Evolutionary conservation across 768 basidiomycete species (phyloP).

Genomic region (Dentipellis fragilis): DNA sequence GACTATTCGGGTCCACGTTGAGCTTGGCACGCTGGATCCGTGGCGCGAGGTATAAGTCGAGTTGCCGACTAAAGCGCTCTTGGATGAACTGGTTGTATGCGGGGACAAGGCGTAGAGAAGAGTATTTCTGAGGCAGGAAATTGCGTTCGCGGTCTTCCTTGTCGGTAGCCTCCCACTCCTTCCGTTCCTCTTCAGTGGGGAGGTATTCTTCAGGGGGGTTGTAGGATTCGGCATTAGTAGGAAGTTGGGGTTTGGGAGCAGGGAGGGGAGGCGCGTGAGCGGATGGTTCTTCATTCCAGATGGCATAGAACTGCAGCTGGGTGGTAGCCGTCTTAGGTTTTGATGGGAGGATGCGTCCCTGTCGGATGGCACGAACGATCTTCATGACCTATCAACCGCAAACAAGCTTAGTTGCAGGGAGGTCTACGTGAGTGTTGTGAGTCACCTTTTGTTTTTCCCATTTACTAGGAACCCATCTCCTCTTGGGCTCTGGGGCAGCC

Average conservation of each 20-base stretch:
- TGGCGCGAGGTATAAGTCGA: slow-evolving; percentile 95
- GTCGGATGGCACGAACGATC: slow-evolving; percentile 95
- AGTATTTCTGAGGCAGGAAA: slow-evolving; percentile 81
- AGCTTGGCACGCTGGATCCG: slow-evolving; percentile 80
- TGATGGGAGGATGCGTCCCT: slow-evolving; percentile 86
- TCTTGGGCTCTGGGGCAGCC: slow-evolving; percentile 88
- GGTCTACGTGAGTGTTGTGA: not conserved
- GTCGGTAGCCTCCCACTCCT: slow-evolving; percentile 75
- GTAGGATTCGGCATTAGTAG: slow-evolving; percentile 93
- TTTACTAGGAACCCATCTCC: slow-evolving; percentile 93
- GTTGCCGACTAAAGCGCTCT: slow-evolving; percentile 85
- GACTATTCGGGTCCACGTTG: slow-evolving; percentile 82
- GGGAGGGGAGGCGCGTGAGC: slow-evolving; percentile 81
- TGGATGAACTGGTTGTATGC: slow-evolving; percentile 89
- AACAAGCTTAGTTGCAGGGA: no score
- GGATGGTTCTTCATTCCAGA: slow-evolving; percentile 82
- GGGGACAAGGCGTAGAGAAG: slow-evolving; percentile 80
- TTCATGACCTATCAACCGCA: slow-evolving; percentile 75
- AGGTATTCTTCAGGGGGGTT: slow-evolving; percentile 98
- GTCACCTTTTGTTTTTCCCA: slow-evolving; percentile 98
- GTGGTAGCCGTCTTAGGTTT: slow-evolving; percentile 68
- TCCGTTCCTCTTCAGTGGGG: slow-evolving; percentile 70
- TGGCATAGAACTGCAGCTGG: slow-evolving; percentile 67
- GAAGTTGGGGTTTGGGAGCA: slow-evolving; percentile 84
- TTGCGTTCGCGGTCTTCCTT: slow-evolving; percentile 85